Base-by-base conservation (phyloP, 2,329 filamentous ascomycete genomes). In the Blumeriella jaapii region DNA sequence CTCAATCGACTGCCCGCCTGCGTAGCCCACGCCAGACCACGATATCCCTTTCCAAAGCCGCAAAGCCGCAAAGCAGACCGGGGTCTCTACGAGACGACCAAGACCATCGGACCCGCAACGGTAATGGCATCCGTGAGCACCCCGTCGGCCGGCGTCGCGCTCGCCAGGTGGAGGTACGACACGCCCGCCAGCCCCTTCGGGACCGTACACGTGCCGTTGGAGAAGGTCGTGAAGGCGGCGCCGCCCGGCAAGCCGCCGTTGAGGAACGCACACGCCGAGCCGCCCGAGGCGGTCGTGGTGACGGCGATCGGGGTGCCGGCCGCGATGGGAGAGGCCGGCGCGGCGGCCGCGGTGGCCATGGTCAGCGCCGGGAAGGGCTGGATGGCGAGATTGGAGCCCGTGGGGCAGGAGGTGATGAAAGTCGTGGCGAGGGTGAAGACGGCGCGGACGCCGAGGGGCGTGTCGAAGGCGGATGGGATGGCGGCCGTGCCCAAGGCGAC, bases 361-460 rank as follows among this genome's bases (percentile, higher is more conserved):
- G 64, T 62, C 29, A 78, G 57, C 3, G 63, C 53, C 33, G 78
- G 73, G 74, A 83, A 71, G 44, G 76, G 62, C 39, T 65, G 68
- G 55, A 83, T 64, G 52, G 68, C 65, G 31, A 80, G 63, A 60
- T 77, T 74, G 52, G 70, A 72, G 47, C 72, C 75, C 17, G 67
- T 58, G 11, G 80, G 81, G 63, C 80, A 86, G 18, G 71, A 73
- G 37, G 59, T 56, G 63, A 86, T 84, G 65, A 85, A 85, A 28
- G 71, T 70, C 1, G 78, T 73, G 27, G 79, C 80, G 36, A 86
- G 69, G 23, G 78, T 78, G 65, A 83, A 84, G 57, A 84, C 74
- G 44, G 74, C 71, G 46, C 71, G 68, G 45, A 78, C 73, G 18
- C 71, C 70, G 9, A 86, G 72, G 1, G 80, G 67, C 1, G 74